A percentile compares a stretch with the other conserved stretches of the same genome.
These are phyloP conservation scores for Kwoniella mangroviensis DNA, from an alignment of 768 basidiomycete species.

Conservation along the genomic window DNA sequence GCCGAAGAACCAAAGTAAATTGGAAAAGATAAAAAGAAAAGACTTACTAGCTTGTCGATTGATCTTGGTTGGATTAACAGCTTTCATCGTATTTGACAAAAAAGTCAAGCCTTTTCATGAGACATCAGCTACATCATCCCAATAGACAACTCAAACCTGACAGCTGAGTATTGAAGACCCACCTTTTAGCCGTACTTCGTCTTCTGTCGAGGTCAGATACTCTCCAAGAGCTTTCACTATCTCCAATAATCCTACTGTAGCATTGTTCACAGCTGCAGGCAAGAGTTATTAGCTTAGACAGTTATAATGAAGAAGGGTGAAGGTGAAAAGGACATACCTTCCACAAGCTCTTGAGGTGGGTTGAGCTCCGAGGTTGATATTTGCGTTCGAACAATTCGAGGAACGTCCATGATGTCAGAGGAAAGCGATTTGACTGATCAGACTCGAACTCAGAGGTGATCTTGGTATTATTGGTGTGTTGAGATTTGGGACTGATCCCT, in stretches of 20 bases:
- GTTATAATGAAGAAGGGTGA: too few species aligned
- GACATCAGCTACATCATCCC: not conserved
- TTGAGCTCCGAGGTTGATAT: slow-evolving; percentile 51
- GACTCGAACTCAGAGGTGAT: not conserved
- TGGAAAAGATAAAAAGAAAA: slow-evolving; percentile 1
- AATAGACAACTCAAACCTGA: not conserved
- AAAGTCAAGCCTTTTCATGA: slow-evolving; percentile 74
- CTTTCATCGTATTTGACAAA: slow-evolving; percentile 71
- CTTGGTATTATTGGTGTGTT: not conserved
- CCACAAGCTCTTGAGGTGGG: slow-evolving; percentile 51
- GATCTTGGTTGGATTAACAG: slow-evolving; percentile 67
- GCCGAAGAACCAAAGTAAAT: too few species aligned
- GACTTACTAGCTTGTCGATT: slow-evolving; percentile 80
- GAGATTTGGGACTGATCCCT: too few species aligned
- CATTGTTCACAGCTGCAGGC: slow-evolving; percentile 63
- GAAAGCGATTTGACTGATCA: not conserved
- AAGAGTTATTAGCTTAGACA: not conserved
- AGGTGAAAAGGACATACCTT: slow-evolving; percentile 36
- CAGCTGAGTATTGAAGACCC: slow-evolving; percentile 8
- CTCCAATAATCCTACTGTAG: slow-evolving; percentile 68
- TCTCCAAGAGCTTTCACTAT: slow-evolving; percentile 86
- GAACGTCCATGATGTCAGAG: slow-evolving; percentile 48
- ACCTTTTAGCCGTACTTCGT: slow-evolving; percentile 79
- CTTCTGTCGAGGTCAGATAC: slow-evolving; percentile 85
- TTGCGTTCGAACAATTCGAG: slow-evolving; percentile 52